These are phyloP conservation scores for Lodderomyces beijingensis DNA, from an alignment of 1,139 yeast species.

Conservation along the genomic window DNA sequence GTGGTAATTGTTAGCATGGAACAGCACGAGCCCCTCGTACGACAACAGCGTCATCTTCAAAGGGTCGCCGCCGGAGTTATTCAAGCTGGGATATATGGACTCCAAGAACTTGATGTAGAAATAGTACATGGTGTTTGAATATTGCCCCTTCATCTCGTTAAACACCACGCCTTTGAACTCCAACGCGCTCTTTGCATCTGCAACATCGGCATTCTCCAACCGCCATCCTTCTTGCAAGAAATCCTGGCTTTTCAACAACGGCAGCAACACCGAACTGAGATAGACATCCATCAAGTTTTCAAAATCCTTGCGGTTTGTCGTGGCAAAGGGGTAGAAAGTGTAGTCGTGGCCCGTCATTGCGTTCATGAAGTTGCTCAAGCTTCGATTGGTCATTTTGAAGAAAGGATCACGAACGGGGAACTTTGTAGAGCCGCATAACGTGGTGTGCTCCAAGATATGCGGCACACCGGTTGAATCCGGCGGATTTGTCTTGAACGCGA, in stretches of 20 bases:
- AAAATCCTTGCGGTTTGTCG: constrained; percentile 81
- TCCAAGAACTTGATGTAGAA: constrained; percentile 83
- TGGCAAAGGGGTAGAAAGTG: constrained; percentile 93
- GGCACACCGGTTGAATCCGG: constrained; percentile 94
- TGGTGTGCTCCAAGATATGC: constrained; percentile 91
- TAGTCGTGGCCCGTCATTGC: constrained; percentile 98
- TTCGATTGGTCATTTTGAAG: constrained; percentile 90
- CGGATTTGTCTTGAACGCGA: constrained; percentile 91
- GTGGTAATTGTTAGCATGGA: constrained; percentile 73
- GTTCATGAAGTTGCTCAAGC: constrained; percentile 89
- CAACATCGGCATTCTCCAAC: constrained; percentile 64
- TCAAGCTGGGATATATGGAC: constrained; percentile 76
- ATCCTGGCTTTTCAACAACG: constrained; percentile 73
- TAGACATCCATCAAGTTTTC: constrained; percentile 84
- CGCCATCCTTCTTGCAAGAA: constrained; percentile 99
- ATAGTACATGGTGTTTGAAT: constrained; percentile 81
- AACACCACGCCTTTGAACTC: constrained; percentile 92
- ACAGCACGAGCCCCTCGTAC: constrained; percentile 71
- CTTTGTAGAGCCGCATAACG: constrained; percentile 86
- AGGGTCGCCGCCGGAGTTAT: constrained; percentile 97
- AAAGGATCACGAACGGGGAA: constrained; percentile 96
- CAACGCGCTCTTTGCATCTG: constrained; percentile 57
- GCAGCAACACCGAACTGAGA: constrained; percentile 81
- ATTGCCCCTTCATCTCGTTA: constrained; percentile 98
- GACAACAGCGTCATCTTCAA: constrained; percentile 64